Conservation (phyloP, 2,329 filamentous ascomycete genomes). For the Aspergillus cejpii region DNA sequence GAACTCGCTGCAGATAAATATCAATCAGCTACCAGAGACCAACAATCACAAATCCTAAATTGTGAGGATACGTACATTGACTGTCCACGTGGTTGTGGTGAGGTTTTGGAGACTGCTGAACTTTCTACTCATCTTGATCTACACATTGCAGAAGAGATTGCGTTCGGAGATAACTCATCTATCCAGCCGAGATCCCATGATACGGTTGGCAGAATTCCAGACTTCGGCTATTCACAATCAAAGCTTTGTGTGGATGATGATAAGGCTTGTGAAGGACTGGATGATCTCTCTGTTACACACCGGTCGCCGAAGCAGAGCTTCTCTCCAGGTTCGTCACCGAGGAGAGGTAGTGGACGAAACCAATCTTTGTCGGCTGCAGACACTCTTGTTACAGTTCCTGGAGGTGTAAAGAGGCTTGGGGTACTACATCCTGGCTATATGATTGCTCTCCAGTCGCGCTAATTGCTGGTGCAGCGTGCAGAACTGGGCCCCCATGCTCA, state of each 20-base stretch:
- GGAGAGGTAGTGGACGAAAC: background rate
- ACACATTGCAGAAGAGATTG: slow-evolving; percentile 47
- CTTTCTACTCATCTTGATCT: slow-evolving; percentile 55
- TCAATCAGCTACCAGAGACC: slow-evolving; percentile 1
- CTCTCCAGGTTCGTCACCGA: background rate
- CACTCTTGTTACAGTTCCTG: background rate
- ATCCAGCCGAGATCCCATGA: slow-evolving; percentile 2
- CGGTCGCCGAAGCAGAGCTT: background rate
- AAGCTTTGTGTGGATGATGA: background rate
- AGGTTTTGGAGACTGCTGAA: slow-evolving; percentile 49
- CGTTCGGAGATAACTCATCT: slow-evolving; percentile 35
- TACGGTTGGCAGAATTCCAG: background rate
- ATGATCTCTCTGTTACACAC: background rate
- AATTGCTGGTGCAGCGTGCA: slow-evolving; percentile 38
- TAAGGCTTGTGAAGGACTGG: background rate
- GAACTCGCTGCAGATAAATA: slow-evolving; percentile 2
- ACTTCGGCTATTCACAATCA: background rate
- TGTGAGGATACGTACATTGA: slow-evolving; percentile 40
- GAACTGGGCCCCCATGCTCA: slow-evolving; percentile 67
- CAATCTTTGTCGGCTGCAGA: slow-evolving; percentile 1
- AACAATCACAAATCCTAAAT: slow-evolving; percentile 3
- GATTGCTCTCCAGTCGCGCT: slow-evolving; percentile 8
- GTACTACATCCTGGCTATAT: slow-evolving; percentile 15
- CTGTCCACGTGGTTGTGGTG: slow-evolving; percentile 56
- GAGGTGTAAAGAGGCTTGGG: slow-evolving; percentile 26